A percentile compares a stretch with the other conserved stretches of the same genome.
These are phyloP conservation scores for Wickerhamiella domercqiae DNA, from an alignment of 805 yeast species.

Conservation along the genomic window DNA sequence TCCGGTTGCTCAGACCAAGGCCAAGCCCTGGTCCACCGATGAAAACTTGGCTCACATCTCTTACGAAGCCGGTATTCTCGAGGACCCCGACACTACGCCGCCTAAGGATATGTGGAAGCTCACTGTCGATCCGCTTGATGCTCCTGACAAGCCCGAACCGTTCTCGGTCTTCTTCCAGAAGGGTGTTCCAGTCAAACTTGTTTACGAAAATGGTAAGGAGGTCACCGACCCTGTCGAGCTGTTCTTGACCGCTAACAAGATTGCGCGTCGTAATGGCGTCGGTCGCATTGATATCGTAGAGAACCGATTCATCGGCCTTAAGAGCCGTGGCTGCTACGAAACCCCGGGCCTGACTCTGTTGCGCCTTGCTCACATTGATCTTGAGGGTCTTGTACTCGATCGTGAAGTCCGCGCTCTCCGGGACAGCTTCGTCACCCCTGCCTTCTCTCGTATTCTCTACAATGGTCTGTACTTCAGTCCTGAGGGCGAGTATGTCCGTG, in stretches of 20 bases:
- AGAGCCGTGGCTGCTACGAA: constrained; percentile 98
- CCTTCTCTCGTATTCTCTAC: constrained; percentile 80
- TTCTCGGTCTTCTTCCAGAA: constrained; percentile 65
- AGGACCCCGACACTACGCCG: constrained; percentile 96
- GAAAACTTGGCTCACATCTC: constrained; percentile 99
- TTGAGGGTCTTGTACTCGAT: constrained; percentile 93
- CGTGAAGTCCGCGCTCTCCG: constrained; percentile 95
- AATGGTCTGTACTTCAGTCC: constrained; percentile 98
- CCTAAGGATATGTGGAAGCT: constrained; percentile 99
- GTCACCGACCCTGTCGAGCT: constrained; percentile 83
- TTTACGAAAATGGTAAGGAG: constrained; percentile 40
- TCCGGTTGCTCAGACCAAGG: constrained; percentile 92
- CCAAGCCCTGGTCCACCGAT: constrained; percentile 99
- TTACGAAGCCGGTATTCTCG: constrained; percentile 97
- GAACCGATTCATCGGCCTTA: constrained; percentile 96
- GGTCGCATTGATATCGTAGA: constrained; percentile 99
- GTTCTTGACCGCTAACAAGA: constrained; percentile 80
- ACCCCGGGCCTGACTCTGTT: constrained; percentile 95
- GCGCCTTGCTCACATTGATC: constrained; percentile 87
- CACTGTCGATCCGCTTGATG: constrained; percentile 88
- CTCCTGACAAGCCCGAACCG: constrained; percentile 87
- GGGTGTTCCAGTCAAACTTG: constrained; percentile 78
- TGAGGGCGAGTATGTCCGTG: constrained; percentile 89
- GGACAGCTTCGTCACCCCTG: constrained; percentile 88
- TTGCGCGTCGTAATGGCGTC: constrained; percentile 98